A percentile compares a stretch with the other conserved stretches of the same genome.
phyloP scores from a whole-genome alignment of 1,284 basidiomycete species.

The Ceratobasidium sp. region DNA sequence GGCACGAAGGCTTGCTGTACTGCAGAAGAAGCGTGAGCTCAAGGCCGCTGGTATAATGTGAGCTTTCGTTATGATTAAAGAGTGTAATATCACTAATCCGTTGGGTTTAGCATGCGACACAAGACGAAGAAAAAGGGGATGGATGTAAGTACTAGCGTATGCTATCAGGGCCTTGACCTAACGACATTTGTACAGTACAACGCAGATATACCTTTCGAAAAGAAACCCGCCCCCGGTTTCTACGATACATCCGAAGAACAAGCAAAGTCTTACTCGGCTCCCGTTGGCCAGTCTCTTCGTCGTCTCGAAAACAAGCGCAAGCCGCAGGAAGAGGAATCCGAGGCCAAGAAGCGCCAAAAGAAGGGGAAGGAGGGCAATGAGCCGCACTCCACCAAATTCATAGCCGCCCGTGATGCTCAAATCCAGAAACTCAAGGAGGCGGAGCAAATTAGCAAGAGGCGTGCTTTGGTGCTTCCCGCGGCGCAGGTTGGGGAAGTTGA shows the following conservation, averaged over 20 bases:
- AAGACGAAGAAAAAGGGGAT: conserved; percentile 96
- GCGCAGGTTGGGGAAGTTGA: conserved; percentile 97
- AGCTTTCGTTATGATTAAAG: conserved; percentile 48
- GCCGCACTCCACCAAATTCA: conserved; percentile 85
- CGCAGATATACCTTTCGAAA: conserved; percentile 98
- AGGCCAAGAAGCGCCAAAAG: conserved; percentile 82
- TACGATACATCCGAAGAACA: conserved; percentile 97
- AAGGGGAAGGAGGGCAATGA: conserved; percentile 64
- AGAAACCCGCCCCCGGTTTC: conserved; percentile 92
- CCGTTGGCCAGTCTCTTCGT: conserved; percentile 88
- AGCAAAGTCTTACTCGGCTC: conserved; percentile 83
- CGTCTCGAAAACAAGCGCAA: conserved; percentile 91
- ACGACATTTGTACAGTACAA: conserved; percentile 71
- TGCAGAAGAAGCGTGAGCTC: conserved; percentile 97
- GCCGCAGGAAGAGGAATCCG: conserved; percentile 85
- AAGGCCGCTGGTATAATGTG: conserved; percentile 98
- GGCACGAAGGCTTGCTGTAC: conserved; percentile 87
- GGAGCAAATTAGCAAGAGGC: conserved; percentile 87
- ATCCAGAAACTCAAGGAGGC: conserved; percentile 97
- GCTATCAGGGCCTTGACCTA: not conserved
- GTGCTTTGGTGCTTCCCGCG: conserved; percentile 83
- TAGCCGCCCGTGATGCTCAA: conserved; percentile 92
- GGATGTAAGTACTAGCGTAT: conserved; percentile 70
- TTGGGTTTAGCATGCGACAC: conserved; percentile 56
- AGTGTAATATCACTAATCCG: not conserved